phyloP scores from a whole-genome alignment of 2,329 filamentous ascomycete species.

The Akanthomyces dipterigenus region DNA sequence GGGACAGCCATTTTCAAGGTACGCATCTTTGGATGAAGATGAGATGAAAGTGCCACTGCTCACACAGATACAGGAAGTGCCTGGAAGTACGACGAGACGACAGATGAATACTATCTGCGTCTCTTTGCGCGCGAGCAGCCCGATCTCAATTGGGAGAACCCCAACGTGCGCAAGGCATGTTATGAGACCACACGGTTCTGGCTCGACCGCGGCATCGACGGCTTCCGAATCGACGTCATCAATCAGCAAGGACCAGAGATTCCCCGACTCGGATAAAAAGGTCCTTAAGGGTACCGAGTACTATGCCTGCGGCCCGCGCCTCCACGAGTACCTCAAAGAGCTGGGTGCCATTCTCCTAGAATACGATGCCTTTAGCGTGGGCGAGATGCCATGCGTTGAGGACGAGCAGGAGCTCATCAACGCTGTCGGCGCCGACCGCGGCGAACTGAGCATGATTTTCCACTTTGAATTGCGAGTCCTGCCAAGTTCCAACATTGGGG shows the following conservation, averaged over 20 bases:
- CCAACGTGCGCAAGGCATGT: conserved; percentile 55
- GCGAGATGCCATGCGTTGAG: conserved; percentile 43
- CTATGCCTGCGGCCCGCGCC: conserved; percentile 47
- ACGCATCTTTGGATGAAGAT: not conserved
- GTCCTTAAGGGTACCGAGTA: conserved; percentile 31
- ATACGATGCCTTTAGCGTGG: conserved; percentile 45
- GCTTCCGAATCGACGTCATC: conserved; percentile 62
- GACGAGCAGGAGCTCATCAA: conserved; percentile 36
- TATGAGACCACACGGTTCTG: conserved; percentile 68
- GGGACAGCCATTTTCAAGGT: conserved; percentile 35
- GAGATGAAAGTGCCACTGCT: not conserved
- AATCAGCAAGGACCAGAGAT: conserved; percentile 56
- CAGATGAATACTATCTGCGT: conserved; percentile 53
- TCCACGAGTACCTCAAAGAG: conserved; percentile 40
- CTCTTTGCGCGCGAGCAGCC: conserved; percentile 67
- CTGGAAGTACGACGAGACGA: conserved; percentile 44
- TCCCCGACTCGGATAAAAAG: conserved; percentile 40
- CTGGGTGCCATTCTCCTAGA: conserved; percentile 37
- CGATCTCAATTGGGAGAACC: conserved; percentile 73
- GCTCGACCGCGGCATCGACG: conserved; percentile 61
- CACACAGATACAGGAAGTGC: conserved; percentile 25
- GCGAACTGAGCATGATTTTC: conserved; percentile 66
- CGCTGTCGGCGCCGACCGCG: conserved; percentile 46
- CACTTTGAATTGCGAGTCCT: conserved; percentile 55
- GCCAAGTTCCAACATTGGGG: not conserved